These are phyloP conservation scores for Verbena officinalis DNA, from an alignment of 257 asterid species.

Conservation along the genomic window DNA sequence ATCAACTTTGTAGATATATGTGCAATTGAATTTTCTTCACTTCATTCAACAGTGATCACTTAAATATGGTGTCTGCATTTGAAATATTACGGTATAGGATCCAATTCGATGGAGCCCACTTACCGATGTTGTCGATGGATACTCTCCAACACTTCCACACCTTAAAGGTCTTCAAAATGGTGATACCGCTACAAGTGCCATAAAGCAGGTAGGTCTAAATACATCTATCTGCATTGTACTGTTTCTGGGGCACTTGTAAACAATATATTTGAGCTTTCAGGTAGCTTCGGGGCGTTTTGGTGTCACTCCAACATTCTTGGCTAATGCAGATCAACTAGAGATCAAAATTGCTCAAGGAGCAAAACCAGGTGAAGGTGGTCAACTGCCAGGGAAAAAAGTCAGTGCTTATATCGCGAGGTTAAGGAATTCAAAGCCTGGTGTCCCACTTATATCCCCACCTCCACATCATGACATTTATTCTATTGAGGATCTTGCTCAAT, in stretches of 20 bases:
- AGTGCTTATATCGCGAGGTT: constrained; percentile 96
- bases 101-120: constrained; percentile 99
- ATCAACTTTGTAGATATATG: constrained; percentile 13
- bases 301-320: constrained; percentile 98
- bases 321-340: constrained; percentile 93
- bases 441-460: constrained; percentile 98
- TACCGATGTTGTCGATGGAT: constrained; percentile 94
- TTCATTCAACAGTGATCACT: not conserved
- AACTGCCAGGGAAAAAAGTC: constrained; percentile 98
- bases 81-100: constrained; percentile 66
- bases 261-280: constrained; percentile 44
- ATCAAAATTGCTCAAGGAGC: constrained; percentile 99
- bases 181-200: constrained; percentile 98
- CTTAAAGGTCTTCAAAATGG: constrained; percentile 99
- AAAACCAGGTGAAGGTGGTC: constrained; percentile 99
- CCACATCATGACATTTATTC: constrained; percentile 99
- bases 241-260: not conserved
- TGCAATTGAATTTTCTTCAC: constrained; percentile 3
- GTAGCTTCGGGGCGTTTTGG: constrained; percentile 99
- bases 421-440: constrained; percentile 99
- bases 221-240: not conserved
- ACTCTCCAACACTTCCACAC: constrained; percentile 96
- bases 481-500: constrained; percentile 98
- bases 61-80: not conserved
- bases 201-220: constrained; percentile 92